Conservation (phyloP, 768 basidiomycete species). For the Xerocomellus intermedius region DNA sequence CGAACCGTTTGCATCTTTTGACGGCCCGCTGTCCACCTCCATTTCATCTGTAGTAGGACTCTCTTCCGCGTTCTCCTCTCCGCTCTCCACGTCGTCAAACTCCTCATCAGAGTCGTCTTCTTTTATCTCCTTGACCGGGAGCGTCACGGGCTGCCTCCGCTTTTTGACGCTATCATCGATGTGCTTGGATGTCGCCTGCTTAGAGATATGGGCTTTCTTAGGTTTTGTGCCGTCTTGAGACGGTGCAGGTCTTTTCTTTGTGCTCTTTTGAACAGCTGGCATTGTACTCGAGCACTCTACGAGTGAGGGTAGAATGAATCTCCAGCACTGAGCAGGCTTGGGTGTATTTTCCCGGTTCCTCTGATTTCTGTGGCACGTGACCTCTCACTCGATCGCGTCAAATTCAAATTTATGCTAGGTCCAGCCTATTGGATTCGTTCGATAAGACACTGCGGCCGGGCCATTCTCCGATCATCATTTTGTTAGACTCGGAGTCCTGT, state of each 20-base stretch:
- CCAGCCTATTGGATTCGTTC: too few species aligned
- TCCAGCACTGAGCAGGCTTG: background rate
- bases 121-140: constrained; percentile 29
- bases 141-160: constrained; percentile 62
- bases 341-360: background rate
- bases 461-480: background rate
- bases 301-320: background rate
- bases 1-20: constrained; percentile 62
- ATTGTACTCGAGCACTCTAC: constrained; percentile 27
- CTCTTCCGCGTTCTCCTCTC: constrained; percentile 20
- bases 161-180: constrained; percentile 44
- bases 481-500: background rate
- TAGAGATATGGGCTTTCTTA: constrained; percentile 54
- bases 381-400: background rate
- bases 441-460: background rate
- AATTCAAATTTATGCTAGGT: too few species aligned
- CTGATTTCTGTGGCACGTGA: constrained; percentile 22
- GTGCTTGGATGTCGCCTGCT: constrained; percentile 20
- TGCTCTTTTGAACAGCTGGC: constrained; percentile 40
- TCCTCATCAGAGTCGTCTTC: constrained; percentile 39
- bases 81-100: constrained; percentile 35
- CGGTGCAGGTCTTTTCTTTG: constrained; percentile 51
- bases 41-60: constrained; percentile 31
- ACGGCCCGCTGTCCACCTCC: constrained; percentile 25
- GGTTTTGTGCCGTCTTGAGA: constrained; percentile 46